Evolutionary conservation across 1,139 yeast species (phyloP).

Genomic region (Suhomyces yuchorum): DNA sequence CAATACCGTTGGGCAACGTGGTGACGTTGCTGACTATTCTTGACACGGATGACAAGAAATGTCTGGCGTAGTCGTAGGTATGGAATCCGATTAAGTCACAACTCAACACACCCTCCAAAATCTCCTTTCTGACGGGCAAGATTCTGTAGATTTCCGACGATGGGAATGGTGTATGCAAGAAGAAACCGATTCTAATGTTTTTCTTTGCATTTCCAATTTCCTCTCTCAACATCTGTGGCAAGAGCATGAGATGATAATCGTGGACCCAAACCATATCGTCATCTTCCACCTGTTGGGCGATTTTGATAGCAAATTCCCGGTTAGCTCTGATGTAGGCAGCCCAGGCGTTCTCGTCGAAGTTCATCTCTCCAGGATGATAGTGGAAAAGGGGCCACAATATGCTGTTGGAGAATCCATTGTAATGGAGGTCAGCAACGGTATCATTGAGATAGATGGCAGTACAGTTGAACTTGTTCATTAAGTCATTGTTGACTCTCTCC

Average conservation of each 20-base stretch:
- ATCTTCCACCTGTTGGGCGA: slow-evolving; percentile 72
- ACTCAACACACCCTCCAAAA: slow-evolving; percentile 85
- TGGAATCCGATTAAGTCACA: slow-evolving; percentile 97
- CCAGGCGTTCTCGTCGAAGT: slow-evolving; percentile 97
- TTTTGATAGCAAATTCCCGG: slow-evolving; percentile 72
- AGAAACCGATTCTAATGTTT: slow-evolving; percentile 83
- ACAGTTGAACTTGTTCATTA: slow-evolving; percentile 79
- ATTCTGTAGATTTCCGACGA: slow-evolving; percentile 94
- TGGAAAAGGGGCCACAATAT: slow-evolving; percentile 98
- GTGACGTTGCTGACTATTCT: slow-evolving; percentile 73
- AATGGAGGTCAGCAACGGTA: slow-evolving; percentile 90
- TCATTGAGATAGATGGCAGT: slow-evolving; percentile 88
- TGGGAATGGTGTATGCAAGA: slow-evolving; percentile 97
- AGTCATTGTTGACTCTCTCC: slow-evolving; percentile 64
- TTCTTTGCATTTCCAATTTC: slow-evolving; percentile 52
- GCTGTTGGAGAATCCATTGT: slow-evolving; percentile 90
- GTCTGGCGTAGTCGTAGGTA: slow-evolving; percentile 99
- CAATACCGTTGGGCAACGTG: slow-evolving; percentile 90
- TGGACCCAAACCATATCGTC: slow-evolving; percentile 96
- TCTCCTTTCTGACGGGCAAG: slow-evolving; percentile 92
- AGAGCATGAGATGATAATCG: slow-evolving; percentile 93
- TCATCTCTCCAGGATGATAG: slow-evolving; percentile 99
- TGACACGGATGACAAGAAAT: slow-evolving; percentile 89
- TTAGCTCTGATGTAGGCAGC: slow-evolving; percentile 97
- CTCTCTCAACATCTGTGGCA: slow-evolving; percentile 85